Conservation (phyloP, 495 filamentous ascomycete species). For the Penicillium diatomitis region DNA sequence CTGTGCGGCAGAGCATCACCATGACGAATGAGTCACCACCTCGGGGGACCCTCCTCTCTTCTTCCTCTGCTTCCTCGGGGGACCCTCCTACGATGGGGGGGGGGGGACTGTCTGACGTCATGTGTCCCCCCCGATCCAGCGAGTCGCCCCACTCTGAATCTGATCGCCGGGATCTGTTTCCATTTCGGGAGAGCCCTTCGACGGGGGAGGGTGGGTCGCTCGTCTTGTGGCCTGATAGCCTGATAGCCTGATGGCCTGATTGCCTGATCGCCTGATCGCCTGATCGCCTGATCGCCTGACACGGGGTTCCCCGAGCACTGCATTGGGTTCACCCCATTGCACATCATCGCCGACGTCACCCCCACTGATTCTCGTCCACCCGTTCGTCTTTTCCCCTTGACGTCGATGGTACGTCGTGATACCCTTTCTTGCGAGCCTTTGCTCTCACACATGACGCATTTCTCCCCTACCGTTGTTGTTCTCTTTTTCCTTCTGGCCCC, state of each 20-base stretch:
- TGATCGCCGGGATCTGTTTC: slow-evolving; percentile 12
- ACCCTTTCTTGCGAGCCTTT: not conserved
- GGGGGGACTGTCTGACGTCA: slow-evolving; percentile 12
- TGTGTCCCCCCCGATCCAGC: slow-evolving; percentile 1
- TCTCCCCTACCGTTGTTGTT: not conserved
- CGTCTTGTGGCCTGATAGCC: slow-evolving; percentile 10
- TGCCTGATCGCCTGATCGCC: slow-evolving; percentile 16
- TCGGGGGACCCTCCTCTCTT: not conserved
- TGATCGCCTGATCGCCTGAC: not conserved
- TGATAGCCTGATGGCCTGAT: not conserved
- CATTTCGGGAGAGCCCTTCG: slow-evolving; percentile 4
- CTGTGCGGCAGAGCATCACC: slow-evolving; percentile 7
- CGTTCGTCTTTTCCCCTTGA: slow-evolving; percentile 6
- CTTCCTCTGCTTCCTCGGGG: too few species aligned
- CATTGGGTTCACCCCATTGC: not conserved
- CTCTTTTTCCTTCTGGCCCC: not conserved
- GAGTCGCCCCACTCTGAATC: slow-evolving; percentile 1
- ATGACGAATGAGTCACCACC: slow-evolving; percentile 11
- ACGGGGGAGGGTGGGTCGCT: not conserved
- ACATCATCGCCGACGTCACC: slow-evolving; percentile 13
- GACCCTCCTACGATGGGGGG: too few species aligned
- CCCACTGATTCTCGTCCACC: too few species aligned
- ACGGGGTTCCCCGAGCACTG: not conserved
- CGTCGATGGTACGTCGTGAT: slow-evolving; percentile 17
- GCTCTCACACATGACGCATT: slow-evolving; percentile 11